phyloP scores from a whole-genome alignment of 2,329 filamentous ascomycete genomes.

The Trichoderma pleuroti region DNA sequence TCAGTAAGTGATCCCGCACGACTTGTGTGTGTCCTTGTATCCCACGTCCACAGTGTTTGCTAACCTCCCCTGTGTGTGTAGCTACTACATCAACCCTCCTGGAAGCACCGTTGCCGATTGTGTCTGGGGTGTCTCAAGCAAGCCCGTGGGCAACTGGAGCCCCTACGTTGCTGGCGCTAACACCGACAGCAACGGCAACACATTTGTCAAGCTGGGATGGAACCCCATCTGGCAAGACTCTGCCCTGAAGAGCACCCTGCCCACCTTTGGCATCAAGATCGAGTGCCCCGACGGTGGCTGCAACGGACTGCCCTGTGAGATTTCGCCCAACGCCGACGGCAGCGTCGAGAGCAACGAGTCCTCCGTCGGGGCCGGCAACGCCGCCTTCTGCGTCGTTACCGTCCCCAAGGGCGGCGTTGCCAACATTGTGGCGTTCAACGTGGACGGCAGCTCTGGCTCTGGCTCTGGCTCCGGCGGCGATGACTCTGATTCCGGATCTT shows the following conservation, averaged over 20 bases:
- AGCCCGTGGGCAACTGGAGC: slow-evolving; percentile 71
- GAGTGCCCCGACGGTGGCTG: slow-evolving; percentile 64
- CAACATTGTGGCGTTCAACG: slow-evolving; percentile 61
- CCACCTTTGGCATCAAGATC: slow-evolving; percentile 66
- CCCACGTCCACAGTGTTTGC: neutral
- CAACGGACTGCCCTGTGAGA: slow-evolving; percentile 70
- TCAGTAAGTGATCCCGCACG: slow-evolving; percentile 53
- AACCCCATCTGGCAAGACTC: slow-evolving; percentile 69
- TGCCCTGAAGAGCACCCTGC: slow-evolving; percentile 52
- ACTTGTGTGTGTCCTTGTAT: neutral
- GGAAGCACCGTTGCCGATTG: slow-evolving; percentile 63
- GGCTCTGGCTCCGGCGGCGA: slow-evolving; percentile 25
- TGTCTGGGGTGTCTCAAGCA: slow-evolving; percentile 63
- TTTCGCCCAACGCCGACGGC: slow-evolving; percentile 60
- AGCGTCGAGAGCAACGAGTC: slow-evolving; percentile 54
- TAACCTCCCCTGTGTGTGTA: slow-evolving; percentile 29
- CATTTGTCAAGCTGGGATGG: slow-evolving; percentile 72
- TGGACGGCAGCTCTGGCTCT: slow-evolving; percentile 32
- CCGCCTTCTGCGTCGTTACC: slow-evolving; percentile 73
- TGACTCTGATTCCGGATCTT: slow-evolving; percentile 10
- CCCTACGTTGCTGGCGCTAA: slow-evolving; percentile 76
- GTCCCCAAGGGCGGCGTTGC: slow-evolving; percentile 64
- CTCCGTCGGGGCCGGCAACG: slow-evolving; percentile 62
- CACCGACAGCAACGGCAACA: slow-evolving; percentile 59
- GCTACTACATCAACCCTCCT: slow-evolving; percentile 75